Evolutionary conservation across 2,329 filamentous ascomycete genomes (phyloP), one percentile per base, ranked within the genome.

Genomic region (Seiridium cupressi): DNA sequence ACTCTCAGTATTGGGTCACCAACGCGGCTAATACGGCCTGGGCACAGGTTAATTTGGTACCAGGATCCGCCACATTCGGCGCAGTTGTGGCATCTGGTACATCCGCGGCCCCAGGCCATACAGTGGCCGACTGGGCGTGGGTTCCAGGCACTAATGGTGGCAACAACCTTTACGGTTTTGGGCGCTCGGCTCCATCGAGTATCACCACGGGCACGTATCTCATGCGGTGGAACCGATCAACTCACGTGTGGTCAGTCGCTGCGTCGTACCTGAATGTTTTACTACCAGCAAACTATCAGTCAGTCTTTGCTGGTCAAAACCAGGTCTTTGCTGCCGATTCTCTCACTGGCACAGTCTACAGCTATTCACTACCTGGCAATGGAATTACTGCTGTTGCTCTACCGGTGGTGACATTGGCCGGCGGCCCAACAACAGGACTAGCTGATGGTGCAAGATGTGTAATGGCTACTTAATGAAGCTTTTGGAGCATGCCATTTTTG

Each of bases 381-480:
- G 51, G 51, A 1, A 34, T 18, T 10, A 2, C 1, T 40, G 5
- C 42, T 26, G 51, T 54, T n/a, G 51, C 35, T n/a, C 40, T 11
- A 18, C 51, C 51, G 11, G 2, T 54, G 6, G 35, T 54, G 38
- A 54, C 51, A 9, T 36, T 54, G 5, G 51, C 13, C 42, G 51
- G 51, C 31, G 2, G 2, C 3, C 18, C 18, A 35, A 18, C 1
- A 35, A 26, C 38, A 44, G 9, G n/a, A n/a, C 3, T 26, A 13
- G 51, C 51, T 26, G 51, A 54, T 36, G 51, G 51, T 40, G 51
- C 51, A 3, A 40, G 51, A 42, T 54, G 51, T 54, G 51, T 51
- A 1, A n/a, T 6, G 2, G 7, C 48, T 3, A 6, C 1, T 51
- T 51, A 51, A 36, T 8, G 31, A 34, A 31, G 18, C 18, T 26